Conservation (phyloP, 2,329 filamentous ascomycete species). For the Stemphylium vesicarium region DNA sequence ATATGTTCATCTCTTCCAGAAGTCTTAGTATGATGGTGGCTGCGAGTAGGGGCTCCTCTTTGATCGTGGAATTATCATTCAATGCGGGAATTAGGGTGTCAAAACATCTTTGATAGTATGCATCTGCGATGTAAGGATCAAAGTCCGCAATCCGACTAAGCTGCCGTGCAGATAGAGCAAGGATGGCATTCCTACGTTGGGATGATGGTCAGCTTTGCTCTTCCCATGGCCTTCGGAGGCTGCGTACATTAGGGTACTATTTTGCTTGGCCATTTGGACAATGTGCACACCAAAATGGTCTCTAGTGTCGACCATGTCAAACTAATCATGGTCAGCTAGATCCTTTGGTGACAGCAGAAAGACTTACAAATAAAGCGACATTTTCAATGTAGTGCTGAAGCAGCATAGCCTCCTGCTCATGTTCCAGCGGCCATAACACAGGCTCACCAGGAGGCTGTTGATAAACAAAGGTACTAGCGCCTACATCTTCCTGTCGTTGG, state of each 20-base stretch:
- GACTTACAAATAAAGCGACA: slow-evolving; percentile 44
- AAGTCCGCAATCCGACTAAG: slow-evolving; percentile 50
- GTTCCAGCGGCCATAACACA: slow-evolving; percentile 44
- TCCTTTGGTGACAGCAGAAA: too few relatives aligned
- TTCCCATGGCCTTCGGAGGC: too few relatives aligned
- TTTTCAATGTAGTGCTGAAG: slow-evolving; percentile 47
- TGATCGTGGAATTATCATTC: slow-evolving; percentile 48
- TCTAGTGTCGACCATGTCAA: slow-evolving; percentile 45
- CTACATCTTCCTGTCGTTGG: slow-evolving; percentile 14
- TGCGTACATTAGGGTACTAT: slow-evolving; percentile 45
- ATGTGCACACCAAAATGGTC: slow-evolving; percentile 45
- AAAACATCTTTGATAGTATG: slow-evolving; percentile 52
- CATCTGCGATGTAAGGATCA: slow-evolving; percentile 51
- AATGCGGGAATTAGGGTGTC: slow-evolving; percentile 50
- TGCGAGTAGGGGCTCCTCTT: slow-evolving; percentile 50
- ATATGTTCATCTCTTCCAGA: slow-evolving; percentile 53
- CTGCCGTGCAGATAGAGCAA: slow-evolving; percentile 52
- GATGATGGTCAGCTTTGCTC: not conserved
- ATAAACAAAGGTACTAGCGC: slow-evolving; percentile 33
- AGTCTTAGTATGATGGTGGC: slow-evolving; percentile 52
- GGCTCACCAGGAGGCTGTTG: slow-evolving; percentile 39
- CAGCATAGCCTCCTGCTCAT: slow-evolving; percentile 48
- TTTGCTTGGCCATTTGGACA: slow-evolving; percentile 46
- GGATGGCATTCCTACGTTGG: slow-evolving; percentile 43
- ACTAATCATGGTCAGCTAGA: slow-evolving; percentile 23